Base-by-base conservation (phyloP, 768 basidiomycete genomes). In the Boletus pseudo-olivaceus region DNA sequence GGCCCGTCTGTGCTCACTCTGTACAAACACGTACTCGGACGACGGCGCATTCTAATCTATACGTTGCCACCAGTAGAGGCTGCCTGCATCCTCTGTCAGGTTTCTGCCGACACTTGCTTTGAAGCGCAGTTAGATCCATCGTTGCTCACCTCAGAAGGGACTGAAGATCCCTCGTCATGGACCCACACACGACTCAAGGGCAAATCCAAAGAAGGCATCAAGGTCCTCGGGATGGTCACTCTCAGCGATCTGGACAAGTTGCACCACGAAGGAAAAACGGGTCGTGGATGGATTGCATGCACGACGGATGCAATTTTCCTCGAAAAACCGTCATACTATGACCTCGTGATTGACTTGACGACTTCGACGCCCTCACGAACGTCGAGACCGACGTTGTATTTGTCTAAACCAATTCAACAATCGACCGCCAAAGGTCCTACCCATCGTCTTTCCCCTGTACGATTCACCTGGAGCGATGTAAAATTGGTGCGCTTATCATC, bases 281-380 rank as follows among this genome's bases (percentile, higher is more conserved):
- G 88, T 6, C 74, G 79, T 7, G 90, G 90, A 19, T 93, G 90
- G 90, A 82, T 93, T 50, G 90, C 90, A 32, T 93, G 90, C 64
- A 90, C 91, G 10, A 91, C 91, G 2, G 91, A 93, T 58, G 84
- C 90, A 9, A 81, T 93, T 17, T 93, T 89, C 71, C 74, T 92
- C 41, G 91, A 93, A 58, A 89, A 85, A 66, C 86, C 90, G 1
- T 73, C 80, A 4, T 83, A 82, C 60, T 93, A 91, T 62, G 91
- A 93, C 66, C 76, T 93, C 14, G 72, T 93, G 47, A 84, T 93
- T 55, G 89, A 93, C 69, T 71, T 93, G 45, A 88, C 87, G 39
- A 84, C 87, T 8, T 79, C 80, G 7, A 82, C 83, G 15, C 81
- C 79, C 17, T 78, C 74, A 63, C 83, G 79, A 64, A 75, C 78